These are phyloP conservation scores for Dendrobium catenatum DNA, from an alignment of 106 monocot species.

Conservation along the genomic window DNA sequence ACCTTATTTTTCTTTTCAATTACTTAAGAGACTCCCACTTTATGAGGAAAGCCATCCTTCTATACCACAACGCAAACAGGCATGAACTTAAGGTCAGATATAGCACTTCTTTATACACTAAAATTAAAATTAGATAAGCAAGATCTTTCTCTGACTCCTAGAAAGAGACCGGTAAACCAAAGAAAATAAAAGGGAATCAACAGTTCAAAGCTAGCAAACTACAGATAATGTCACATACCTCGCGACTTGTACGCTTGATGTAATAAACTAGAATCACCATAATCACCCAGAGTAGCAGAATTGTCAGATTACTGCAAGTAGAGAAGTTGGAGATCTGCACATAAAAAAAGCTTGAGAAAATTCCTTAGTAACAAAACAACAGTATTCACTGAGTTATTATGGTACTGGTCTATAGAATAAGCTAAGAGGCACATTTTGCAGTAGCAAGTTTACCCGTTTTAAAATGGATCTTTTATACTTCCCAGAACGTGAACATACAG, in stretches of 20 bases:
- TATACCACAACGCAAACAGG: background rate
- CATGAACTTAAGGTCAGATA: background rate
- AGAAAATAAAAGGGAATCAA: background rate
- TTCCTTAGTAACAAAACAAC: background rate
- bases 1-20: background rate
- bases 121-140: background rate
- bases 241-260: conserved; percentile 62
- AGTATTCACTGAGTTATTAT: background rate
- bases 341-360: background rate
- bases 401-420: background rate
- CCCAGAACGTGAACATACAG: conserved; percentile 56
- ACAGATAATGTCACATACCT: conserved; percentile 33
- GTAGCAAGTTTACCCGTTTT: conserved; percentile 34
- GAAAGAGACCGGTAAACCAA: background rate
- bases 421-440: background rate
- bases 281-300: conserved; percentile 73
- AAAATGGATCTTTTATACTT: conserved; percentile 77
- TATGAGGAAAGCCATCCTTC: background rate
- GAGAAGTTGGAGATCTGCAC: conserved; percentile 91
- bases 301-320: conserved; percentile 62
- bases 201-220: background rate
- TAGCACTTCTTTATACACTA: background rate
- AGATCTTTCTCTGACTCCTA: background rate
- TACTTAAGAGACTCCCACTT: background rate
- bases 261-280: conserved; percentile 83